phyloP scores from a whole-genome alignment of 371 early-diverging fungal species.

The Mycotypha africana region DNA sequence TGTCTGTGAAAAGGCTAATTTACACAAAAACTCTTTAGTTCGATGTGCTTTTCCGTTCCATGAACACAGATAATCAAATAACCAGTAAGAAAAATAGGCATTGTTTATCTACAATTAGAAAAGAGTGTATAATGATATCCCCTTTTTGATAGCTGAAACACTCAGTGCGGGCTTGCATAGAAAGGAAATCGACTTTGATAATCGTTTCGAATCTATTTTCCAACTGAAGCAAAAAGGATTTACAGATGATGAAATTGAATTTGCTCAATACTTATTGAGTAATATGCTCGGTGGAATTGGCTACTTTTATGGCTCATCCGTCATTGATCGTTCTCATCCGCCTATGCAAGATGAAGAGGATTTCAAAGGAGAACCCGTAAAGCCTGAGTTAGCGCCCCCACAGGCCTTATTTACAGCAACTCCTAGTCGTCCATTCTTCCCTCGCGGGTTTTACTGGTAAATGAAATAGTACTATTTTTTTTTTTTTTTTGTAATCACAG shows the following conservation, averaged over 20 bases:
- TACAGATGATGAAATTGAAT: constrained; percentile 48
- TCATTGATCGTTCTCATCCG: constrained; percentile 40
- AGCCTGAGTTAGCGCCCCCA: constrained; percentile 59
- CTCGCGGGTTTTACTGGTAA: constrained; percentile 92
- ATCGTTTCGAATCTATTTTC: constrained; percentile 74
- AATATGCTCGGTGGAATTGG: constrained; percentile 93
- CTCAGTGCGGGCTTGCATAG: constrained; percentile 15
- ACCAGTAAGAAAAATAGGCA: constrained; percentile 16
- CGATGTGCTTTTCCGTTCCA: constrained; percentile 54
- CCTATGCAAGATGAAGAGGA: constrained; percentile 47
- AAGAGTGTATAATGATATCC: not conserved
- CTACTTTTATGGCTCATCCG: constrained; percentile 51
- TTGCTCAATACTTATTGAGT: constrained; percentile 74
- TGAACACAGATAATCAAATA: constrained; percentile 23
- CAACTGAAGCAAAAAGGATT: constrained; percentile 65
- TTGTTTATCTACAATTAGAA: not conserved
- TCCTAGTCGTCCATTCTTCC: constrained; percentile 93
- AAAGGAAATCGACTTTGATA: constrained; percentile 51
- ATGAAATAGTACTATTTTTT: not conserved
- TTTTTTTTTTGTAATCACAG: not conserved
- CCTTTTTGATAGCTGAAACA: constrained; percentile 14
- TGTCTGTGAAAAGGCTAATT: too few relatives aligned
- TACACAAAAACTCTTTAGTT: constrained; percentile 26
- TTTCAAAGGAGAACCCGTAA: constrained; percentile 48
- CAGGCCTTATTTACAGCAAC: constrained; percentile 76